phyloP scores from a whole-genome alignment of 345 rosid genomes.

The Erysimum cheiranthoides region DNA sequence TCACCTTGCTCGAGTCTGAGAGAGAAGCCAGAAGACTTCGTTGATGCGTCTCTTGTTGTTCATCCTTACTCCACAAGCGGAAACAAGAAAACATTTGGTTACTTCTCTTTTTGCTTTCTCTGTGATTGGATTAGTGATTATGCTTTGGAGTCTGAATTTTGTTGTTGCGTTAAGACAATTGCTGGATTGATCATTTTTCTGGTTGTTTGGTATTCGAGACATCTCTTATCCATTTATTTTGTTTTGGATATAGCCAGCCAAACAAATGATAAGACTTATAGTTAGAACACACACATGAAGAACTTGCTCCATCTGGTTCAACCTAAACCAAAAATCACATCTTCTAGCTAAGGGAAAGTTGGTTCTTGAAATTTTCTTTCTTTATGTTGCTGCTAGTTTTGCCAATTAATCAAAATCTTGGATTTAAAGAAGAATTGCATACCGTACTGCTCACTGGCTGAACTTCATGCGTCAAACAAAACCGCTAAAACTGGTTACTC shows the following conservation, averaged over 20 bases:
- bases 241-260: no score
- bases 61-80: background rate
- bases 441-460: no score
- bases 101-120: slow-evolving; percentile 1
- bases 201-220: background rate
- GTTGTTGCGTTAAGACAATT: slow-evolving; percentile 31
- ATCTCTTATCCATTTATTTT: background rate
- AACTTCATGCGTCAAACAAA: background rate
- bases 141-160: slow-evolving; percentile 8
- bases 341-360: background rate
- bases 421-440: background rate
- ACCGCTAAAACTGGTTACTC: background rate
- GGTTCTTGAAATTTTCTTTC: background rate
- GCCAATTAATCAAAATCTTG: background rate
- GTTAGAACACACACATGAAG: no score
- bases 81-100: slow-evolving; percentile 17
- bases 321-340: background rate
- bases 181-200: slow-evolving; percentile 16
- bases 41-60: slow-evolving; percentile 10
- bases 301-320: no score
- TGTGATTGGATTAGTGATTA: slow-evolving; percentile 16
- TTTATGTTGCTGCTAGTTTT: background rate
- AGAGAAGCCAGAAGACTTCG: slow-evolving; percentile 52
- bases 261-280: no score
- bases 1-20: slow-evolving; percentile 51